Conservation (phyloP, 2,329 filamentous ascomycete species). For the Sporothrix dimorphospora region DNA sequence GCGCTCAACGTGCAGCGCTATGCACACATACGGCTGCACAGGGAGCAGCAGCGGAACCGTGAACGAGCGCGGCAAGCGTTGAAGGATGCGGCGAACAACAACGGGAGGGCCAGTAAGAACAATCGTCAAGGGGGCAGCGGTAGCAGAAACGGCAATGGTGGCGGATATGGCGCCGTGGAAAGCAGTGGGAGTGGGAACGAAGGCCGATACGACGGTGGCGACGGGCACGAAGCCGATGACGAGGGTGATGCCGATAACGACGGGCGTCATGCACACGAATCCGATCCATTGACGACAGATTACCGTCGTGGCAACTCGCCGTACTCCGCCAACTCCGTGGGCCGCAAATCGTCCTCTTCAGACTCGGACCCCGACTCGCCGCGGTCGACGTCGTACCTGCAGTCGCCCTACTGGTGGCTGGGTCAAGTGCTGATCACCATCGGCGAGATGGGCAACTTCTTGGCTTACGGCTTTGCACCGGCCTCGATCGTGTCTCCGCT, state of each 20-base stretch:
- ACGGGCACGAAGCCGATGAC: conserved; percentile 34
- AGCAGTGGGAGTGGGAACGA: conserved; percentile 2
- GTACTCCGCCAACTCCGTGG: too few relatives aligned
- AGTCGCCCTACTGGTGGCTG: conserved; percentile 94
- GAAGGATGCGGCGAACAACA: conserved; percentile 44
- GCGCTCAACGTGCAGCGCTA: conserved; percentile 97
- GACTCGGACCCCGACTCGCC: conserved; percentile 41
- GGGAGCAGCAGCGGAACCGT: conserved; percentile 64
- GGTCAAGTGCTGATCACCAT: conserved; percentile 91
- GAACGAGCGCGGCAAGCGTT: conserved; percentile 58
- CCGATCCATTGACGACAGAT: conserved; percentile 57
- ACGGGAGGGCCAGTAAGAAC: conserved; percentile 35
- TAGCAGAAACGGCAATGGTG: conserved; percentile 27
- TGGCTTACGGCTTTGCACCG: conserved; percentile 96
- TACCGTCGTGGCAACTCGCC: conserved; percentile 52
- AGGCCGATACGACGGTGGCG: conserved; percentile 32
- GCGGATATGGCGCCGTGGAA: conserved; percentile 17
- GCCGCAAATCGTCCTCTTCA: conserved; percentile 39
- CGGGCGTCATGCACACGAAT: conserved; percentile 46
- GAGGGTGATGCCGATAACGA: conserved; percentile 40
- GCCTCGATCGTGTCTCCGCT: conserved; percentile 96
- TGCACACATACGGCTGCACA: conserved; percentile 82
- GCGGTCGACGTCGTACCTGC: conserved; percentile 68
- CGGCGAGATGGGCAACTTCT: conserved; percentile 93
- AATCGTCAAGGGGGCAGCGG: neutral